phyloP scores from a whole-genome alignment of 164 flowering plant species.

The Vitis rupestris region DNA sequence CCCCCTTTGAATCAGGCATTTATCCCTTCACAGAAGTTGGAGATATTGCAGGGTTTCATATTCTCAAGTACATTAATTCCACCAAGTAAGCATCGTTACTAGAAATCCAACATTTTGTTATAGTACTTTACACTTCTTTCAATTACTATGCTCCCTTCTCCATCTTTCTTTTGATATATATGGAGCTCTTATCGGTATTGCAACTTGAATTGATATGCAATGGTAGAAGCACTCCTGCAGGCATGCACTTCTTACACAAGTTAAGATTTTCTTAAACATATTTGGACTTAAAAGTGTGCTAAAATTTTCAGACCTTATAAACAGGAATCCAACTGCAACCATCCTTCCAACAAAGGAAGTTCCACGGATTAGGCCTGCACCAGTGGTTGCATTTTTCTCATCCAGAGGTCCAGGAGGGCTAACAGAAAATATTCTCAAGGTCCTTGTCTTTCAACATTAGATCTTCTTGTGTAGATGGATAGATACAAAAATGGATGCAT shows the following conservation, averaged over 20 bases:
- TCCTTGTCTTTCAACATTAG: slow-evolving; percentile 6
- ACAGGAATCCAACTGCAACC: slow-evolving; percentile 70
- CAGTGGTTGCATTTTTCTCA: slow-evolving; percentile 74
- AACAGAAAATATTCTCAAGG: slow-evolving; percentile 83
- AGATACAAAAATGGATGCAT: background rate
- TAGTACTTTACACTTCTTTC: background rate
- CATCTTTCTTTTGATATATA: too few relatives aligned
- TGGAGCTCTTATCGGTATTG: too few relatives aligned
- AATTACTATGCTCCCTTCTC: too few relatives aligned
- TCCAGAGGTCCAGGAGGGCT: slow-evolving; percentile 76
- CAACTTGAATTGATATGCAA: background rate
- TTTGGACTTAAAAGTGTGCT: background rate
- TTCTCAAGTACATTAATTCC: slow-evolving; percentile 64
- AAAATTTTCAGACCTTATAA: background rate
- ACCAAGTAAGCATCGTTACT: slow-evolving; percentile 46
- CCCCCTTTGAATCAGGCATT: slow-evolving; percentile 60
- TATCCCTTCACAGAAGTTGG: slow-evolving; percentile 66
- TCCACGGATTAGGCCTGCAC: slow-evolving; percentile 52
- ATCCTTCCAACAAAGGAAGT: slow-evolving; percentile 55
- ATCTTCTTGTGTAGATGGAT: background rate
- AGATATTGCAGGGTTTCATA: slow-evolving; percentile 39
- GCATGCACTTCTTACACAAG: background rate
- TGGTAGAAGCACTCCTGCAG: background rate
- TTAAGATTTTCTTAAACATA: background rate
- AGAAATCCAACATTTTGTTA: background rate